A percentile compares a stretch with the other conserved stretches of the same genome.
These are phyloP conservation scores for Ustilago lituana DNA, from an alignment of 1,284 basidiomycete genomes.

Conservation along the genomic window DNA sequence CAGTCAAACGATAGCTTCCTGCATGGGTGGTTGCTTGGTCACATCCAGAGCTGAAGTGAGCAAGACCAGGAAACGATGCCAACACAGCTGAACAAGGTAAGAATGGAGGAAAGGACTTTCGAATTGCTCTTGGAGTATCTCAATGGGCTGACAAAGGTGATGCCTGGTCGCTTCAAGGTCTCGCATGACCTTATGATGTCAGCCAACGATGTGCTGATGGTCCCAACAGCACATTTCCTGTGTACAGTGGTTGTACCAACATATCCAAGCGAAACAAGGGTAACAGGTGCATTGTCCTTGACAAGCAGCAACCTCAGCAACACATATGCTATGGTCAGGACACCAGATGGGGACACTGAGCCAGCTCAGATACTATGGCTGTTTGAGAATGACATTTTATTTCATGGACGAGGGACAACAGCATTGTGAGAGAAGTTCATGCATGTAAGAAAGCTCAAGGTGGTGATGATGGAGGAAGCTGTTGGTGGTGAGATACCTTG, in stretches of 20 bases:
- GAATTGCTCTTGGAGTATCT: background rate
- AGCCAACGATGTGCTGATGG: background rate
- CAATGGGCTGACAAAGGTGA: background rate
- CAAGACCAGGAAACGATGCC: background rate
- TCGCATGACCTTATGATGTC: background rate
- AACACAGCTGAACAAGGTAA: background rate
- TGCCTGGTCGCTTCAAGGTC: background rate
- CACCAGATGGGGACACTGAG: background rate
- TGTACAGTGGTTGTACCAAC: background rate
- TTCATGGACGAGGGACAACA: background rate
- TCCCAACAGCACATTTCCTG: background rate
- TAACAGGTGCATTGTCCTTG: background rate
- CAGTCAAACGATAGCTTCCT: background rate
- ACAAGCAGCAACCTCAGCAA: no score
- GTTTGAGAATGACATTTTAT: background rate
- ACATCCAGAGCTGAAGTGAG: background rate
- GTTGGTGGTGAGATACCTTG: background rate
- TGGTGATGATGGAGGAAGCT: background rate
- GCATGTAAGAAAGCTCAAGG: background rate
- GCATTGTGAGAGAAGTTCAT: background rate
- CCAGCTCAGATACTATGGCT: background rate
- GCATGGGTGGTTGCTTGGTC: background rate
- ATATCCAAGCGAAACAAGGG: background rate
- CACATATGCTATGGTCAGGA: background rate
- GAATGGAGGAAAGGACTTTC: constrained; percentile 3